phyloP scores from a whole-genome alignment of 2,329 filamentous ascomycete genomes.

The Chrysoporthe deuterocubensis region DNA sequence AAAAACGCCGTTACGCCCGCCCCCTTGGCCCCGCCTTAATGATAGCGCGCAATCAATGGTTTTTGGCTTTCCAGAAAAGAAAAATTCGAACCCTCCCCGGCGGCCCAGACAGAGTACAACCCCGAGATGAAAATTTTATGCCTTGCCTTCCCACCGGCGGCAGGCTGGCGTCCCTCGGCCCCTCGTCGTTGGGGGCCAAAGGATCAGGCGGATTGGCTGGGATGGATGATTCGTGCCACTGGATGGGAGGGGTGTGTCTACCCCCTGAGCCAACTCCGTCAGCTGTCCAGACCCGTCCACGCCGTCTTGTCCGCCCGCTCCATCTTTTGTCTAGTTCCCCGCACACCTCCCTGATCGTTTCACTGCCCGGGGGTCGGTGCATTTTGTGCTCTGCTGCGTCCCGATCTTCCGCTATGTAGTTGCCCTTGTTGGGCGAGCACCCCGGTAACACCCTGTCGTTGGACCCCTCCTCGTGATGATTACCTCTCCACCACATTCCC shows the following conservation, averaged over 20 bases:
- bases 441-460: not conserved
- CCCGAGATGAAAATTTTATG: not conserved
- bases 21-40: not conserved
- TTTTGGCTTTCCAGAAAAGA: not conserved
- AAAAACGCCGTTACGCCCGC: not conserved
- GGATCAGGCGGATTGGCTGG: constrained; percentile 5
- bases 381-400: not conserved
- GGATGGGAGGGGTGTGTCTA: not conserved
- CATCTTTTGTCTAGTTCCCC: not conserved
- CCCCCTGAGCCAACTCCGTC: not conserved
- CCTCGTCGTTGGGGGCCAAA: not conserved
- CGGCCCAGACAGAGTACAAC: not conserved
- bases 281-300: not conserved
- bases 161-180: not conserved
- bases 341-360: not conserved
- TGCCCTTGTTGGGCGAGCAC: not conserved
- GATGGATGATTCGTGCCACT: not conserved
- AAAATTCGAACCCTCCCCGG: not conserved
- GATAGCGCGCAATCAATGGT: not conserved
- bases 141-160: not conserved
- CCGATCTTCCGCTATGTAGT: not conserved
- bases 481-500: not conserved
- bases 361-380: not conserved
- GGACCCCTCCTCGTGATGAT: not conserved
- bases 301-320: not conserved